Evolutionary conservation across 768 basidiomycete species (phyloP).

Genomic region (Phylloporus sp.): DNA sequence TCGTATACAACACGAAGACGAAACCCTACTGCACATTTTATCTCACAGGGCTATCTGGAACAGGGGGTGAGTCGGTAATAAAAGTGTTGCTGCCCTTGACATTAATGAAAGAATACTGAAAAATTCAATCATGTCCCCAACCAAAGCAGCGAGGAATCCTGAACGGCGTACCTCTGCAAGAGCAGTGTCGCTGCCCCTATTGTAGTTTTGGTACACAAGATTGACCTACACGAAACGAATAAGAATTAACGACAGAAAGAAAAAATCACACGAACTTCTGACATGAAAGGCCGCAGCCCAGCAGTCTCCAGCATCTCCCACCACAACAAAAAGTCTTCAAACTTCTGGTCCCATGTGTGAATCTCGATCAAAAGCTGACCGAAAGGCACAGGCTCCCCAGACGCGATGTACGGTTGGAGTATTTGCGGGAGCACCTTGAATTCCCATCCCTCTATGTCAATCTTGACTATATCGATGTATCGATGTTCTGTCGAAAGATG

Average conservation of each 20-base stretch:
- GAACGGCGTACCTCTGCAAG: slow-evolving; percentile 42
- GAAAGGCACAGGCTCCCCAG: slow-evolving; percentile 38
- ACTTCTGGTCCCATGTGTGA: slow-evolving; percentile 35
- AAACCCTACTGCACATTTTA: slow-evolving; percentile 3
- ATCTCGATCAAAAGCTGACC: slow-evolving; percentile 47
- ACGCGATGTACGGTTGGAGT: slow-evolving; percentile 33
- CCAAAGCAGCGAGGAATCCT: background rate
- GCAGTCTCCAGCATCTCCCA: slow-evolving; percentile 45
- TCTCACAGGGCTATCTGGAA: slow-evolving; percentile 8
- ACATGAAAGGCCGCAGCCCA: slow-evolving; percentile 45
- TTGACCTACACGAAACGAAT: slow-evolving; percentile 40
- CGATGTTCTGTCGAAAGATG: slow-evolving; percentile 27
- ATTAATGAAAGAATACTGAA: slow-evolving; percentile 52
- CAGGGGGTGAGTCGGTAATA: slow-evolving; percentile 24
- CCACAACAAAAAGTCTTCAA: slow-evolving; percentile 38
- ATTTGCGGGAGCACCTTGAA: slow-evolving; percentile 40
- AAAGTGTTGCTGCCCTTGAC: slow-evolving; percentile 47
- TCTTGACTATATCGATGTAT: slow-evolving; percentile 39
- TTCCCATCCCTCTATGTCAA: slow-evolving; percentile 47
- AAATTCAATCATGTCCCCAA: slow-evolving; percentile 2
- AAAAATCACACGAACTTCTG: slow-evolving; percentile 29
- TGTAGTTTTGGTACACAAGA: slow-evolving; percentile 55
- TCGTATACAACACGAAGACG: slow-evolving; percentile 4
- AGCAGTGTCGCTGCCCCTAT: slow-evolving; percentile 40
- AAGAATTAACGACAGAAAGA: background rate